phyloP scores from a whole-genome alignment of 116 monocot genomes.

The Trichopus zeylanicus region DNA sequence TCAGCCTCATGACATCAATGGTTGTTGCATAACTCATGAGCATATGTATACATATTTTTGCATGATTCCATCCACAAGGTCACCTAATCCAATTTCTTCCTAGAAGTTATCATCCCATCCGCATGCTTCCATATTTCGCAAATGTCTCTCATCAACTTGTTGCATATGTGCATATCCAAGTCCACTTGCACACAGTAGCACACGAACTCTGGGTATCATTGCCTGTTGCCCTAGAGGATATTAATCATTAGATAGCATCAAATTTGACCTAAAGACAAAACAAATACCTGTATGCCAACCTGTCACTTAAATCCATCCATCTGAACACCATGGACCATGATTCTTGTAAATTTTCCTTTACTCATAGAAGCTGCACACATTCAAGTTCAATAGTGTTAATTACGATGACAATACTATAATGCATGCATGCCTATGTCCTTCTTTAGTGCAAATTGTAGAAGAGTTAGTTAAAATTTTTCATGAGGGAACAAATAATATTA shows the following conservation, averaged over 20 bases:
- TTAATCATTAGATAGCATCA: neutral
- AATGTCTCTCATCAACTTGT: constrained; percentile 37
- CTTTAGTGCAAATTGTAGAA: too few relatives aligned
- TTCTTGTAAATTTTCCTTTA: constrained; percentile 95
- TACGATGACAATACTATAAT: neutral
- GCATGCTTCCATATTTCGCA: constrained; percentile 75
- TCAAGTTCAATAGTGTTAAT: neutral
- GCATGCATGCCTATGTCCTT: too few relatives aligned
- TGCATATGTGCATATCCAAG: constrained; percentile 96
- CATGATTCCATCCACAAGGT: constrained; percentile 84
- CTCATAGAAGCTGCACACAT: constrained; percentile 85
- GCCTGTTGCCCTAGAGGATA: constrained; percentile 75
- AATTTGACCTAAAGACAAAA: constrained; percentile 2
- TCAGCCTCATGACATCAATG: too few relatives aligned
- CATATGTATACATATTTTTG: constrained; percentile 72
- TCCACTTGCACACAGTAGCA: constrained; percentile 96
- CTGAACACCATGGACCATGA: constrained; percentile 94
- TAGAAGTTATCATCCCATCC: constrained; percentile 98
- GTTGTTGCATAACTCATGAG: too few relatives aligned
- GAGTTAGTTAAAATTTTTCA: too few relatives aligned
- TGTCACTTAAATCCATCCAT: constrained; percentile 99
- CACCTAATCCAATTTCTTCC: constrained; percentile 92
- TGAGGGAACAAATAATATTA: too few relatives aligned
- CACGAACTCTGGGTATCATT: constrained; percentile 97
- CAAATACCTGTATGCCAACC: constrained; percentile 85